Conservation (phyloP, 371 early-diverging fungal genomes). For the Capillidium heterosporum region DNA sequence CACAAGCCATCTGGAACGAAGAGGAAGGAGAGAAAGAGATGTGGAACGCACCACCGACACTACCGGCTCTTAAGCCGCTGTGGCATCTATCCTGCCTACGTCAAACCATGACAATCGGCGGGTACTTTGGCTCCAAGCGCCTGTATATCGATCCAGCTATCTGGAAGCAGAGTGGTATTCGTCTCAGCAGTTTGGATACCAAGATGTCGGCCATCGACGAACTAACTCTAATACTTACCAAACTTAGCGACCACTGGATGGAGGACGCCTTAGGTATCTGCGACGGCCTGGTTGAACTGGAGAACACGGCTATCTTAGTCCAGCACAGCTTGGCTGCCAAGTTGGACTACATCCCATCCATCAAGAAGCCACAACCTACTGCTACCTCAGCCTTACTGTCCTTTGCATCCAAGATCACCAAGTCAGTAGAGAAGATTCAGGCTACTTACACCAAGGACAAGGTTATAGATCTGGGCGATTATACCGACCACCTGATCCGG, state of each 20-base stretch:
- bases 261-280: not conserved
- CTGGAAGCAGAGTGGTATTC: not conserved
- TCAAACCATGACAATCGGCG: not conserved
- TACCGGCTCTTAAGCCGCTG: not conserved
- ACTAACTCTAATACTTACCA: not conserved
- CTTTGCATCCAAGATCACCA: not conserved
- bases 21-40: not conserved
- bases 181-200: not conserved
- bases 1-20: not conserved
- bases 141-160: not conserved
- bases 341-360: not conserved
- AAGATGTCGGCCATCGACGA: not conserved
- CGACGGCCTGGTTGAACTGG: not conserved
- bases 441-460: not conserved
- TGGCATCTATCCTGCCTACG: not conserved
- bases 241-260: not conserved
- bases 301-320: not conserved
- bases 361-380: not conserved
- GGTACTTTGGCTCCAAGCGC: not conserved
- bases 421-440: conserved; percentile 1
- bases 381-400: not conserved
- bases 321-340: not conserved
- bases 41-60: not conserved
- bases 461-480: not conserved
- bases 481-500: not conserved